Base-by-base conservation (phyloP, 2,329 filamentous ascomycete genomes). In the Ampelomyces quisqualis region DNA sequence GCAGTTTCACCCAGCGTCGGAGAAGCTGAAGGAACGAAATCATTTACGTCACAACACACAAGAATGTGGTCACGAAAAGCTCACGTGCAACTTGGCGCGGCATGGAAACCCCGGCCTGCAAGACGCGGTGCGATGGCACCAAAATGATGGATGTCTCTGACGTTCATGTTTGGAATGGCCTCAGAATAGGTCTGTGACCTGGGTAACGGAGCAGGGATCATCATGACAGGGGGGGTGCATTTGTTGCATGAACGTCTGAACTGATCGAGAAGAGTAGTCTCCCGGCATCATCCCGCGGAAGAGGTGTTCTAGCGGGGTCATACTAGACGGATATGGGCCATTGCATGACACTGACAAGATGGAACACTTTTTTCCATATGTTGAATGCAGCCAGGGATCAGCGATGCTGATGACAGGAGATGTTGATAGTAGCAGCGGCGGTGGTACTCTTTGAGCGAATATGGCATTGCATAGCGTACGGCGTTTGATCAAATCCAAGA, bases 1-100 rank as follows among this genome's bases (percentile, higher is more conserved):
- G 89, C 48, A 95, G 89, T 71, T 89, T 93, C 55, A 95, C 90
- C 38, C 78, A 75, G 58, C 76, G 75, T 57, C 73, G 79, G 35
- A 54, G 60, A 17, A 53, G 55, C 20, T 55, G 40, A 40, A 18
- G 10, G 19, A 27, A 28, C 9, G 26, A 28, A n/a, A n/a, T n/a
- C 19, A 11, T 13, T 19, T 22, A 33, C 31, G 31, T 33, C 31
- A 33, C 18, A 13, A 20, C 11, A 11, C n/a, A 21, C 14, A 31
- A 17, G 18, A 5, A 19, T 27, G 9, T 9, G 24, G n/a, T 33
- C 18, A 33, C 13, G 15, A 21, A 7, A 22, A 21, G 15, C n/a
- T n/a, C n/a, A n/a, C n/a, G n/a, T n/a, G n/a, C n/a, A n/a, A n/a
- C n/a, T n/a, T n/a, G n/a, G n/a, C n/a, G 26, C 26, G 7, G 26